Evolutionary conservation across 805 yeast species (phyloP).

Genomic region (Hanseniaspora taiwanica): DNA sequence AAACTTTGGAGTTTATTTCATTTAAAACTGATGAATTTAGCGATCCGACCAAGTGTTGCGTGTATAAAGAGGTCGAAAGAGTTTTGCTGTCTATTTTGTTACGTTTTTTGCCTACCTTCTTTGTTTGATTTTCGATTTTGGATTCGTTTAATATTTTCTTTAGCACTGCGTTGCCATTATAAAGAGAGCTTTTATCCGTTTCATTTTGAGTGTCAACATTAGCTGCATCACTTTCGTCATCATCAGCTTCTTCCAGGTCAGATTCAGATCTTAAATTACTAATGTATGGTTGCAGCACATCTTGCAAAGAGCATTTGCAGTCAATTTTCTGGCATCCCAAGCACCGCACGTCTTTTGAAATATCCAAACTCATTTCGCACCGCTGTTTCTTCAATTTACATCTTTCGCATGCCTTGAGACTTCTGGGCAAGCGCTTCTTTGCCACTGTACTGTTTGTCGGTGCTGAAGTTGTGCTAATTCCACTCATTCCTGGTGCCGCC

Average conservation of each 20-base stretch:
- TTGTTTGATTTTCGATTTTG: background rate
- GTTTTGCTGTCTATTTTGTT: background rate
- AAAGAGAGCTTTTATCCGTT: background rate
- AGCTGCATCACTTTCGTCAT: background rate
- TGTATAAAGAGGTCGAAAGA: background rate
- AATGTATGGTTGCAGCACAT: background rate
- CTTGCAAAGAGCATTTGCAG: background rate
- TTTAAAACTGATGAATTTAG: background rate
- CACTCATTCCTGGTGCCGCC: no score
- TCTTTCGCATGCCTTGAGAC: constrained; percentile 4
- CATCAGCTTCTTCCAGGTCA: background rate
- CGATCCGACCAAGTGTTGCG: background rate
- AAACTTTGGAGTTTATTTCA: background rate
- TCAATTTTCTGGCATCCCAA: background rate
- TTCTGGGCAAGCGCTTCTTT: constrained; percentile 1
- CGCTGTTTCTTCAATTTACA: constrained; percentile 5
- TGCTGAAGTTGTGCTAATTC: no score
- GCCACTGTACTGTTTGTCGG: background rate
- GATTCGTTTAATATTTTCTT: background rate
- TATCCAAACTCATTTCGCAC: constrained; percentile 1
- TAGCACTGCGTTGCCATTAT: background rate
- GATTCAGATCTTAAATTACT: no score
- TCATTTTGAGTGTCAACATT: background rate
- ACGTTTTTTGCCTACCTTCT: background rate
- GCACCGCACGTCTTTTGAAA: background rate